Evolutionary conservation across 331 rosid genomes (phyloP).

Genomic region (Spiraea crenata): DNA sequence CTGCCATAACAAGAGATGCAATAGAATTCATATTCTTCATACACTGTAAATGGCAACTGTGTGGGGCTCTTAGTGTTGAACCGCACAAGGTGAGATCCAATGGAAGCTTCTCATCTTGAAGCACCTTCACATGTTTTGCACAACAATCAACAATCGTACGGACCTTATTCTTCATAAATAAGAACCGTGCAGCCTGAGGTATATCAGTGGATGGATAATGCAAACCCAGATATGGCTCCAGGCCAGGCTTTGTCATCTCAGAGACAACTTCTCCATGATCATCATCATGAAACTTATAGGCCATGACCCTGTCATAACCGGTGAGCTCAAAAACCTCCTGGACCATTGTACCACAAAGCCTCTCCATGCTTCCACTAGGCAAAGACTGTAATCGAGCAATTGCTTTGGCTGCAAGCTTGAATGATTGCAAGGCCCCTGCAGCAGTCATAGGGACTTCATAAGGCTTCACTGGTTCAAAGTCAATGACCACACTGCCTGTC

Average conservation of each 20-base stretch:
- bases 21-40: slow-evolving; percentile 92
- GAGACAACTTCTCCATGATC: slow-evolving; percentile 96
- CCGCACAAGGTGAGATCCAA: slow-evolving; percentile 90
- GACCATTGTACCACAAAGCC: slow-evolving; percentile 93
- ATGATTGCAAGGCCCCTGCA: slow-evolving; percentile 92
- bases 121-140: slow-evolving; percentile 73
- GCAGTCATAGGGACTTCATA: slow-evolving; percentile 95
- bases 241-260: slow-evolving; percentile 78
- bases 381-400: slow-evolving; percentile 79
- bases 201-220: slow-evolving; percentile 96
- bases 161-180: slow-evolving; percentile 89
- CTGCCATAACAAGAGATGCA: slow-evolving; percentile 93
- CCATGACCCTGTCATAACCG: slow-evolving; percentile 99
- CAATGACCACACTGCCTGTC: slow-evolving; percentile 84
- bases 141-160: slow-evolving; percentile 95
- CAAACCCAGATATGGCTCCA: slow-evolving; percentile 87
- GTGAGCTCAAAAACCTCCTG: slow-evolving; percentile 98
- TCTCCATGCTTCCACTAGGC: slow-evolving; percentile 94
- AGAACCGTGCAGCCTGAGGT: slow-evolving; percentile 93
- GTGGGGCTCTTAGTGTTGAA: slow-evolving; percentile 93
- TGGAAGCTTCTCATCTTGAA: slow-evolving; percentile 86
- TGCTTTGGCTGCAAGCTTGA: slow-evolving; percentile 98
- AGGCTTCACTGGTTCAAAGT: slow-evolving; percentile 97
- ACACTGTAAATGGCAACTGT: slow-evolving; percentile 80
- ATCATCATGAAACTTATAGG: slow-evolving; percentile 95